These are phyloP conservation scores for Scenedesmus sp. DNA, from an alignment of 163 green algal species.

Conservation along the genomic window DNA sequence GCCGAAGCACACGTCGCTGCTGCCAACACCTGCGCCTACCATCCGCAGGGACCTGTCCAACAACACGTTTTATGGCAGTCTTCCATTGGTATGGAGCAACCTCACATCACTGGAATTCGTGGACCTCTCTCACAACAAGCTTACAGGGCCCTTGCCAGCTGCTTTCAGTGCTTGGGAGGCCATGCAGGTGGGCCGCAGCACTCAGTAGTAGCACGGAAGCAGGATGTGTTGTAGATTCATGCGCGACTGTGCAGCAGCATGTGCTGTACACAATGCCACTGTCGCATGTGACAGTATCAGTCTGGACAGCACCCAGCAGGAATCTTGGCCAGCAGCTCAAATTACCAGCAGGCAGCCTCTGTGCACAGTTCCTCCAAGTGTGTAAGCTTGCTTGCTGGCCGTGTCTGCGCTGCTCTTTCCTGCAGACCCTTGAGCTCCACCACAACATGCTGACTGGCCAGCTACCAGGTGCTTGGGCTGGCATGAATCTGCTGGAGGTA, in stretches of 20 bases:
- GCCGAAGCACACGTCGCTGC: neutral
- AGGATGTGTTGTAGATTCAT: neutral
- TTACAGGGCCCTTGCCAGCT: slow-evolving; percentile 50
- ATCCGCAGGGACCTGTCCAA: slow-evolving; percentile 53
- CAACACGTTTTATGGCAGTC: slow-evolving; percentile 45
- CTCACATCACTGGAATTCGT: slow-evolving; percentile 15
- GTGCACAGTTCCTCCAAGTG: neutral
- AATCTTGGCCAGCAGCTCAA: too few species aligned
- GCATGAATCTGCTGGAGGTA: slow-evolving; percentile 51
- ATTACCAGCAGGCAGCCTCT: neutral
- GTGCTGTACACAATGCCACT: neutral
- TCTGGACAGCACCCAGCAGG: too few species aligned
- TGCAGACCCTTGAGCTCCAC: slow-evolving; percentile 53
- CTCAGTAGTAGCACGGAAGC: neutral
- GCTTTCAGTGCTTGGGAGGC: slow-evolving; percentile 31
- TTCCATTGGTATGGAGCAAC: slow-evolving; percentile 10
- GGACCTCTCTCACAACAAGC: slow-evolving; percentile 17
- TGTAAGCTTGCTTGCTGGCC: neutral
- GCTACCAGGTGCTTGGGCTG: slow-evolving; percentile 60
- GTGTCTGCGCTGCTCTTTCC: neutral
- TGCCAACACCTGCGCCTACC: neutral
- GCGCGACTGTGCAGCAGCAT: neutral
- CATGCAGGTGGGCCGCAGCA: neutral
- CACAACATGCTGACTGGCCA: slow-evolving; percentile 56
- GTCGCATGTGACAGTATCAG: neutral